phyloP scores from a whole-genome alignment of 1,284 basidiomycete genomes.

The Melampsora americana region DNA sequence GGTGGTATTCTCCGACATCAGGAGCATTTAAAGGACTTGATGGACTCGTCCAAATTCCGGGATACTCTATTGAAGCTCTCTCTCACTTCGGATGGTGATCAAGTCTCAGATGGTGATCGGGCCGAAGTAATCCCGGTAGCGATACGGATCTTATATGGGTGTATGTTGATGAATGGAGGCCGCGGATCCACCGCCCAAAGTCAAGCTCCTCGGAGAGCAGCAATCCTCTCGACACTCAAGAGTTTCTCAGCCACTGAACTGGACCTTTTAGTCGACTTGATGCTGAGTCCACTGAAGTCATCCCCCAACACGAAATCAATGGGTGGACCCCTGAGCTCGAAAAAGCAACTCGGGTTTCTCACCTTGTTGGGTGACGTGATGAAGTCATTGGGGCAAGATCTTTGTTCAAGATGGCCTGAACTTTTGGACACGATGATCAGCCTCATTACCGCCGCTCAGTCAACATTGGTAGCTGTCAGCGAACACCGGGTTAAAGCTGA shows the following conservation, averaged over 20 bases:
- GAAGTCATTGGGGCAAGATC: constrained; percentile 70
- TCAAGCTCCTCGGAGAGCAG: constrained; percentile 68
- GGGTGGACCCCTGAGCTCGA: constrained; percentile 56
- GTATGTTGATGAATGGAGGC: constrained; percentile 79
- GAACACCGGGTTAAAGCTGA: not conserved
- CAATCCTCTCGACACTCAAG: constrained; percentile 71
- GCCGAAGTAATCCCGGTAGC: constrained; percentile 69
- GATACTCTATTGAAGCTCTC: constrained; percentile 78
- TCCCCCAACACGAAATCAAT: constrained; percentile 44
- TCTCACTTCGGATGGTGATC: constrained; percentile 58
- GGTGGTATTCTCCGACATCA: constrained; percentile 66
- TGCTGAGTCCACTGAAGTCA: constrained; percentile 68
- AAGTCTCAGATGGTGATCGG: constrained; percentile 66
- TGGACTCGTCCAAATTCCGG: constrained; percentile 83
- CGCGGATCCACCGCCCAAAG: constrained; percentile 62
- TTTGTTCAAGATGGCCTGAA: constrained; percentile 68
- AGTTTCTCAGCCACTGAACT: constrained; percentile 74
- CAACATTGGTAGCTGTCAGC: constrained; percentile 28
- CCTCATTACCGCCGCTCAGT: constrained; percentile 66
- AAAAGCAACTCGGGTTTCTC: constrained; percentile 78
- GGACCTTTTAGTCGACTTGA: constrained; percentile 74
- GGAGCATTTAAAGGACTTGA: constrained; percentile 66
- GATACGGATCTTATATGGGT: constrained; percentile 78
- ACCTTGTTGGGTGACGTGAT: constrained; percentile 78
- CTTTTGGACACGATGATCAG: constrained; percentile 68